These are phyloP conservation scores for Actinomortierella ambigua DNA, from an alignment of 371 early-diverging fungal species.

Conservation along the genomic window DNA sequence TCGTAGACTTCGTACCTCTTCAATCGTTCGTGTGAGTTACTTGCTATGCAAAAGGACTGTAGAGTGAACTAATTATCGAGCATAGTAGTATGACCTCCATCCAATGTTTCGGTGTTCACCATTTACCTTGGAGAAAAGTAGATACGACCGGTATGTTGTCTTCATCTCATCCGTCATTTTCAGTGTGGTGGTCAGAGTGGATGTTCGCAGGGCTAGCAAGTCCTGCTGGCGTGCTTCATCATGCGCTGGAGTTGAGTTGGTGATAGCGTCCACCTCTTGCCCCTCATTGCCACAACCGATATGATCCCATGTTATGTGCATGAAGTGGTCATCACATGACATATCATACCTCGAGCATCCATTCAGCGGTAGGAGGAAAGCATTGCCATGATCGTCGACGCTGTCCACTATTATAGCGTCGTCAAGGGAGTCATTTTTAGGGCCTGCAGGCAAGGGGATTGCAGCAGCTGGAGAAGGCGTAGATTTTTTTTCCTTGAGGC, in stretches of 20 bases:
- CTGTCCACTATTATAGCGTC: neutral
- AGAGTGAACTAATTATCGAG: neutral
- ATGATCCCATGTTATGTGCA: neutral
- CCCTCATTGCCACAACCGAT: neutral
- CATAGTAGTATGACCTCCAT: neutral
- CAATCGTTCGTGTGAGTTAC: neutral
- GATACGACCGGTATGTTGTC: constrained; percentile 1
- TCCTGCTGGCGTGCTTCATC: neutral
- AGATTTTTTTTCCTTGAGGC: too few relatives aligned
- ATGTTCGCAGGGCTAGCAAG: neutral
- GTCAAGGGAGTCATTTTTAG: neutral
- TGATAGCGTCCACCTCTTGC: neutral
- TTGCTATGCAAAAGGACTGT: neutral
- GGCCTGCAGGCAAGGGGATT: neutral
- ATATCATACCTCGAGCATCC: neutral
- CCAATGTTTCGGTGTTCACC: neutral
- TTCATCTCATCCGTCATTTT: neutral
- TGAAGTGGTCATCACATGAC: neutral
- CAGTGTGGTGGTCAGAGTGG: neutral
- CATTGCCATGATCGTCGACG: neutral
- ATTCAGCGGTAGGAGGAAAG: neutral
- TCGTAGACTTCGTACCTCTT: neutral
- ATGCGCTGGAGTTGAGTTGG: neutral
- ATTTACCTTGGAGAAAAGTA: neutral
- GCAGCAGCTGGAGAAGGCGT: neutral